A percentile compares a stretch with the other conserved stretches of the same genome.
phyloP scores from a whole-genome alignment of 2,329 filamentous ascomycete species.

The Akanthomyces muscarius region DNA sequence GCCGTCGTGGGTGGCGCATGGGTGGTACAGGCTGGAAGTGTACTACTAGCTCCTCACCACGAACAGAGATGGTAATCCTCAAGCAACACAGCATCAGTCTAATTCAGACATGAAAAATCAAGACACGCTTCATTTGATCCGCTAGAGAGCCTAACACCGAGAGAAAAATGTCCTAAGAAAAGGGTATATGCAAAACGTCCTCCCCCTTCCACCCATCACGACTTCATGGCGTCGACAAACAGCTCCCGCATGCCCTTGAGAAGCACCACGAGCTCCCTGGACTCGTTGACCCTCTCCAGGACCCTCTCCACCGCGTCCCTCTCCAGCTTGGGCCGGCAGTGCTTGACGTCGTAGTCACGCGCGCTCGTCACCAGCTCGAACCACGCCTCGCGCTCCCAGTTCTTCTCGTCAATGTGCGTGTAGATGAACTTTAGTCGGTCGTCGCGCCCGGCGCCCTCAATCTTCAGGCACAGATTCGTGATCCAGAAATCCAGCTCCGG shows the following conservation, averaged over 20 bases:
- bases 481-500: constrained; percentile 97
- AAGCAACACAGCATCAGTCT: background rate
- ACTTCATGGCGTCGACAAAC: constrained; percentile 65
- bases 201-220: constrained; percentile 25
- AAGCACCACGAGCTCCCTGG: constrained; percentile 64
- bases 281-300: constrained; percentile 77
- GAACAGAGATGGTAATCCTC: background rate
- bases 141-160: background rate
- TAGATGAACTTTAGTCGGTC: constrained; percentile 90
- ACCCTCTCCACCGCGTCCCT: constrained; percentile 72
- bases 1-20: no score
- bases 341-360: constrained; percentile 79
- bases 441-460: constrained; percentile 81
- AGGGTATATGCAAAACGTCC: background rate
- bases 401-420: constrained; percentile 77
- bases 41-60: no score
- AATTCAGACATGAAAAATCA: background rate
- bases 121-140: background rate
- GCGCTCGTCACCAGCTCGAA: constrained; percentile 83
- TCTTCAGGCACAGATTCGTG: constrained; percentile 78
- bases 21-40: no score
- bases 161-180: background rate
- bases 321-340: constrained; percentile 78
- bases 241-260: constrained; percentile 80
- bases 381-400: constrained; percentile 86